Evolutionary conservation across 352 stramenopile species (phyloP).

Genomic region (Phytophthora nicotianae): DNA sequence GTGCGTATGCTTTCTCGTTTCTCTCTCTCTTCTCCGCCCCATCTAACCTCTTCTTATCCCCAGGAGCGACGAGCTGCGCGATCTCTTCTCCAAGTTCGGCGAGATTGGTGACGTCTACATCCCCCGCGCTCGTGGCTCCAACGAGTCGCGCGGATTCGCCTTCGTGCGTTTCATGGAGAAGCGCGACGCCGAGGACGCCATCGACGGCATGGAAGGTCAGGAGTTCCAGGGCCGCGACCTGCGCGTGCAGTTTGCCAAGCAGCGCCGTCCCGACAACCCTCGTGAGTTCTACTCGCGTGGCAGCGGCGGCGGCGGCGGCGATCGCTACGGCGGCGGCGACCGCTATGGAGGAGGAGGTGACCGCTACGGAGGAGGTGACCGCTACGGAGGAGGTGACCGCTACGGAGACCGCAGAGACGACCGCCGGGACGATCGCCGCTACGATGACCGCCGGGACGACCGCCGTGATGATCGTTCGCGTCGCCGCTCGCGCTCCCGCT

Average conservation of each 20-base stretch:
- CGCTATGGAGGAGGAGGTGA: slow-evolving; percentile 26
- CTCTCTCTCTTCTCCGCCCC: not conserved
- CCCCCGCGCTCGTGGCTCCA: slow-evolving; percentile 70
- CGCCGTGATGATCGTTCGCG: slow-evolving; percentile 43
- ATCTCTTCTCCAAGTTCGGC: slow-evolving; percentile 75
- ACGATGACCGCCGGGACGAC: slow-evolving; percentile 38
- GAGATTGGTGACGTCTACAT: slow-evolving; percentile 89
- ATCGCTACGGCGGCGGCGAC: not conserved
- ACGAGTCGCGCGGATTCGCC: slow-evolving; percentile 81
- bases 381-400: slow-evolving; percentile 33
- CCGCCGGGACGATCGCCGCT: slow-evolving; percentile 37
- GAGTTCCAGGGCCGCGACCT: slow-evolving; percentile 75
- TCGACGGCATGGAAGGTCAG: slow-evolving; percentile 75
- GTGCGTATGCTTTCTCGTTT: slow-evolving; percentile 44
- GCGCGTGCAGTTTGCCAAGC: slow-evolving; percentile 80
- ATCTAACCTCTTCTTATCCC: not conserved
- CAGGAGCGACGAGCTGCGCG: slow-evolving; percentile 60
- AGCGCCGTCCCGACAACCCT: slow-evolving; percentile 79
- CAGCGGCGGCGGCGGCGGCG: slow-evolving; percentile 28
- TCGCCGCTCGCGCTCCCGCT: slow-evolving; percentile 50
- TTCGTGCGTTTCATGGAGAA: slow-evolving; percentile 92
- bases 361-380: slow-evolving; percentile 35
- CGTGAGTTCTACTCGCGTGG: slow-evolving; percentile 72
- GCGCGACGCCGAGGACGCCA: slow-evolving; percentile 88
- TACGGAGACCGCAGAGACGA: slow-evolving; percentile 38